A percentile compares a stretch with the other conserved stretches of the same genome.
Evolutionary conservation across 2,329 filamentous ascomycete species (phyloP).

Genomic region (Rutstroemia sp.): DNA sequence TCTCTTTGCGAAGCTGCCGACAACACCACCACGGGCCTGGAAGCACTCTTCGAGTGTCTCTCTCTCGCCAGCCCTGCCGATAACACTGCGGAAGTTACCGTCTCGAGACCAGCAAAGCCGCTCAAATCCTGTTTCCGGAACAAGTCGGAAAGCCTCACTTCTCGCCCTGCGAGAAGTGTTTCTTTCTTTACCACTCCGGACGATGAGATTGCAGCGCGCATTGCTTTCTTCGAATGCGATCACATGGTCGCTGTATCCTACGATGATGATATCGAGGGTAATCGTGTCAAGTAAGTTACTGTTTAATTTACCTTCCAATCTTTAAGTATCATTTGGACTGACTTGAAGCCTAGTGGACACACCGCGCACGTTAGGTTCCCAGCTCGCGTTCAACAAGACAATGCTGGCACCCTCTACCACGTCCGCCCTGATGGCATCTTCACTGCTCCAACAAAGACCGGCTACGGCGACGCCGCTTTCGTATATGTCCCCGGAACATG

Average conservation of each 20-base stretch:
- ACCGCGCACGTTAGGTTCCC: not conserved
- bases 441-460: not conserved
- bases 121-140: constrained; percentile 5
- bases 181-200: not conserved
- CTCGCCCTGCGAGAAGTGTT: constrained; percentile 2
- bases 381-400: not conserved
- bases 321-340: too few species aligned
- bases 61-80: not conserved
- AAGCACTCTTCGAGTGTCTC: not conserved
- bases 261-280: too few species aligned
- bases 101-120: not conserved
- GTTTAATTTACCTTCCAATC: too few species aligned
- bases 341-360: not conserved
- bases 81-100: not conserved
- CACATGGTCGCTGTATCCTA: too few species aligned
- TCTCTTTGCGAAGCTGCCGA: not conserved
- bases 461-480: too few species aligned
- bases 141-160: not conserved
- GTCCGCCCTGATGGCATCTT: not conserved
- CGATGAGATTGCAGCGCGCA: not conserved
- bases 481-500: not conserved
- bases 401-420: not conserved
- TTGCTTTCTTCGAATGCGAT: too few species aligned
- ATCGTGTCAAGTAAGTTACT: too few species aligned
- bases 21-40: not conserved